These are phyloP conservation scores for Hydrangea macrophylla DNA, from an alignment of 148 eudicot genomes.

Conservation along the genomic window DNA sequence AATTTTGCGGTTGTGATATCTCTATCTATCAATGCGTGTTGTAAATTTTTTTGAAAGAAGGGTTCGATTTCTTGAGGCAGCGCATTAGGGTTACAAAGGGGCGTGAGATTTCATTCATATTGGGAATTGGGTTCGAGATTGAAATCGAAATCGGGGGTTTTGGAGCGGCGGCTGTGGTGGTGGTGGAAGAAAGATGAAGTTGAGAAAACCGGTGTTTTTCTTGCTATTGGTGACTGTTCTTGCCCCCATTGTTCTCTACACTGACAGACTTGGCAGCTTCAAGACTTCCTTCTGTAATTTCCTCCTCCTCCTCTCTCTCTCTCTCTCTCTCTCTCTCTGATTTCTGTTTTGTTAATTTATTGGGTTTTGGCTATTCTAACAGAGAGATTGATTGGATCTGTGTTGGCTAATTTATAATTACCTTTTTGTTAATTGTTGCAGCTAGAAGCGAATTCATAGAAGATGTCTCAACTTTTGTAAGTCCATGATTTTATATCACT, in stretches of 20 bases:
- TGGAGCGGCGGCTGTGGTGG: not conserved
- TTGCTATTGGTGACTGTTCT: constrained; percentile 68
- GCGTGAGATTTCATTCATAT: too few species aligned
- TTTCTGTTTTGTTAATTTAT: too few species aligned
- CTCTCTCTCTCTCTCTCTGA: not conserved
- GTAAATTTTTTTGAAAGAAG: too few species aligned
- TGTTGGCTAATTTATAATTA: not conserved
- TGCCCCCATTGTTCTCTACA: constrained; percentile 74
- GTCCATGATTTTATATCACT: constrained; percentile 10
- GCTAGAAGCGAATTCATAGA: constrained; percentile 40
- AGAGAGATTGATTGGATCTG: too few species aligned
- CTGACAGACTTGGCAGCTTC: constrained; percentile 54
- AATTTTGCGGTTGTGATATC: too few species aligned
- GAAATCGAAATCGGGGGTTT: not conserved
- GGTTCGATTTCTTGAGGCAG: too few species aligned
- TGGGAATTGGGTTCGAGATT: too few species aligned
- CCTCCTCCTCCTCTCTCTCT: not conserved
- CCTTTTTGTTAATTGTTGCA: constrained; percentile 25
- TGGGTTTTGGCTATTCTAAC: too few species aligned
- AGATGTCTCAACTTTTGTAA: constrained; percentile 58
- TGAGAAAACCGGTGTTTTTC: constrained; percentile 42
- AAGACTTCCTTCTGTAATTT: constrained; percentile 34
- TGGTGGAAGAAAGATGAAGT: constrained; percentile 37
- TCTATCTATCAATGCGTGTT: too few species aligned
- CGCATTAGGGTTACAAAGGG: too few species aligned